Evolutionary conservation across 257 asterid species (phyloP), one percentile per base, ranked within the genome.

Genomic region (Paraleonurus japonicus): DNA sequence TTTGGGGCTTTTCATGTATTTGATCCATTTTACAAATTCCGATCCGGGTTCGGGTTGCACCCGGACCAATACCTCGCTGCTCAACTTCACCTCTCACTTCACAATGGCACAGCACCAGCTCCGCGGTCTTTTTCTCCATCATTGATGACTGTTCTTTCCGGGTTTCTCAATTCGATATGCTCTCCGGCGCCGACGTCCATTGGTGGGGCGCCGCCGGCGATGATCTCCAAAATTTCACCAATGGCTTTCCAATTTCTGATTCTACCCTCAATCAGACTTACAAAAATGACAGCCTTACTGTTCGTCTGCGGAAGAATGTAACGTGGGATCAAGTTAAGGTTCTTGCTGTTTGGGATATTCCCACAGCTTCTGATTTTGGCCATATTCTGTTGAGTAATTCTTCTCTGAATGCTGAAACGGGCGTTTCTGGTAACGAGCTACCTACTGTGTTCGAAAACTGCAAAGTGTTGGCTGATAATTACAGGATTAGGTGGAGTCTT

Each of bases 21-120:
- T 76, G 76, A 70, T 86, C 64, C 76, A 24, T 43, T 58, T 78
- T 65, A 81, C 88, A 19, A 3, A 69, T 75, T 81, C 90, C 78
- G 95, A 85, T 81, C 86, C 85, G 76, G 90, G 77, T 69, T 45
- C 48, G 47, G 81, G 24, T 15, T 95, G 99, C 77, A 62, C 88
- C 13, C 77, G 72, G 59, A 84, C 85, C 78, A 85, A 84, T 24
- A 69, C 90, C 75, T 78, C 92, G 26, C 82, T 87, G 2, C 58
- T 82, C 71, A 89, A 95, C 84, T 87, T 83, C 87, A 86, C 93
- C 37, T 89, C 96, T 58, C 87, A 87, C 71, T 92, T 95, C 79
- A 74, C 81, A 76, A 88, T 90, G 96, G 93, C 81, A n/a, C 99
- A 95, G 71, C 99, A 95, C 80, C 99, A 95, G 82, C 86, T 95